These are phyloP conservation scores for Piromyces finnis DNA, from an alignment of 192 early-diverging fungal genomes.

Conservation along the genomic window DNA sequence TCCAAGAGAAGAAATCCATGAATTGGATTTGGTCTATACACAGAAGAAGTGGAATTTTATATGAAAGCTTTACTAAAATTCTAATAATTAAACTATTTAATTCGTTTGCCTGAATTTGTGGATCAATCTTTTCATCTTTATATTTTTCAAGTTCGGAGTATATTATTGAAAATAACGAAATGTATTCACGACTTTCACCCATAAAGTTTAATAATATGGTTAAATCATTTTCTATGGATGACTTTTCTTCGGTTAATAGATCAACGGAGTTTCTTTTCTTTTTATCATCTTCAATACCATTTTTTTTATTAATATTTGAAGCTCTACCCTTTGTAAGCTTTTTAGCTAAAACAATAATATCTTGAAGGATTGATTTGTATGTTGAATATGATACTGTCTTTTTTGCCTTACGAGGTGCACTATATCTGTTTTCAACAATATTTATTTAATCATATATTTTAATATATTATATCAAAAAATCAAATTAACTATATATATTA, in stretches of 20 bases:
- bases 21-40: background rate
- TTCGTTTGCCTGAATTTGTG: background rate
- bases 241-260: background rate
- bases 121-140: background rate
- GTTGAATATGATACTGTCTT: background rate
- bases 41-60: background rate
- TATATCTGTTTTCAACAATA: background rate
- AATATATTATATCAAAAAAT: no score
- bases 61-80: background rate
- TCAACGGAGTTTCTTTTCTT: background rate
- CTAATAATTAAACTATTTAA: background rate
- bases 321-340: background rate
- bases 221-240: background rate
- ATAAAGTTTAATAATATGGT: background rate
- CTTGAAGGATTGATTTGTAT: background rate
- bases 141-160: background rate
- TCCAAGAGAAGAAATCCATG: background rate
- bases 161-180: background rate
- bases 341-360: background rate
- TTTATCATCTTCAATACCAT: background rate
- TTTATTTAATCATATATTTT: no score
- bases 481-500: no score
- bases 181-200: background rate
- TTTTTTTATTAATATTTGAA: background rate
- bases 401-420: background rate